phyloP scores from a whole-genome alignment of 257 asterid species.

The Vinca minor region DNA sequence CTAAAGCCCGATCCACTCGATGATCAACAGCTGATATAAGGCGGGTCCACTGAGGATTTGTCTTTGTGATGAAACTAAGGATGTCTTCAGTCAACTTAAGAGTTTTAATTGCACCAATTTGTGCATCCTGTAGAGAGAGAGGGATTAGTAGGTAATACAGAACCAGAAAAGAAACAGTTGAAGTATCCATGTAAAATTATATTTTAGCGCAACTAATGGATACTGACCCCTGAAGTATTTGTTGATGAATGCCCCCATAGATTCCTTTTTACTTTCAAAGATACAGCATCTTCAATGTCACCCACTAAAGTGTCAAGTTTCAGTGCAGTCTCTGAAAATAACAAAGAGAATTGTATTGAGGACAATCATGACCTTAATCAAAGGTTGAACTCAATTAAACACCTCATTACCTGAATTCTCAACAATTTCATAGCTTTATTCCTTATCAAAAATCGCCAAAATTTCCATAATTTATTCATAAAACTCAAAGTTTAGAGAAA shows the following conservation, averaged over 20 bases:
- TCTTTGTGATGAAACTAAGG: constrained; percentile 53
- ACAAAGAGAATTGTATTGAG: constrained; percentile 14
- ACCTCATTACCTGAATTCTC: neutral
- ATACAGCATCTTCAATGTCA: constrained; percentile 88
- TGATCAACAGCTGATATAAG: constrained; percentile 93
- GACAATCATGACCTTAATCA: neutral
- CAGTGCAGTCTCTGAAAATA: constrained; percentile 68
- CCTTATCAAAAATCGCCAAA: neutral
- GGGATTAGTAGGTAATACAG: constrained; percentile 9
- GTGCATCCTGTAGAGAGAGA: constrained; percentile 48
- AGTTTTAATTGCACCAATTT: constrained; percentile 47
- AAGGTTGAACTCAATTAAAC: neutral
- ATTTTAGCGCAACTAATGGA: constrained; percentile 1
- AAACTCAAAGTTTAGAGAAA: neutral
- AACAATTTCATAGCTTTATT: neutral
- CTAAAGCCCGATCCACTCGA: constrained; percentile 90
- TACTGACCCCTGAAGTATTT: constrained; percentile 59
- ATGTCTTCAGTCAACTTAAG: constrained; percentile 63
- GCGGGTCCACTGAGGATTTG: constrained; percentile 71
- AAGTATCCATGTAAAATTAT: neutral
- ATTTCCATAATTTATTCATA: neutral
- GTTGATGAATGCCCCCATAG: constrained; percentile 48
- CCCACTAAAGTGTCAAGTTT: constrained; percentile 86
- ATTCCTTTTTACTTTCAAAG: constrained; percentile 55
- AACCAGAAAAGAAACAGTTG: neutral